phyloP scores from a whole-genome alignment of 495 filamentous ascomycete species.

The Aspergillus sparsus region DNA sequence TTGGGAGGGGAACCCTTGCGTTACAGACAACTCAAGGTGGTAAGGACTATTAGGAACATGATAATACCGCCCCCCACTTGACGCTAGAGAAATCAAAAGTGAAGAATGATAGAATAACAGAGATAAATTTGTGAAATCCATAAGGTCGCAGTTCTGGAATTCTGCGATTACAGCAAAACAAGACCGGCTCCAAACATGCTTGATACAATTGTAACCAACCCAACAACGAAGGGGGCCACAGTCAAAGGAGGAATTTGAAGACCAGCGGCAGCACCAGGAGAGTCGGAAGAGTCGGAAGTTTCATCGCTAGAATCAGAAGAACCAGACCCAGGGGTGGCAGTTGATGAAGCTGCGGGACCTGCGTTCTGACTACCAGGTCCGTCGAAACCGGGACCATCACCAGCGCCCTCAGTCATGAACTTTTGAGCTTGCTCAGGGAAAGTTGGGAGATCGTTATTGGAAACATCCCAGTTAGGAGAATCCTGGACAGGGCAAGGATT shows the following conservation, averaged over 20 bases:
- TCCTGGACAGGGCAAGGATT: conserved; percentile 69
- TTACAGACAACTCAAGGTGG: background rate
- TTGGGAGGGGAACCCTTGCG: background rate
- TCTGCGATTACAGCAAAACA: conserved; percentile 37
- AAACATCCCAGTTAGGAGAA: conserved; percentile 70
- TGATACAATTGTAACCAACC: conserved; percentile 56
- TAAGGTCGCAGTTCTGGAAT: background rate
- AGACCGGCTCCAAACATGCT: conserved; percentile 66
- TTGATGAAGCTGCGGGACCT: conserved; percentile 59
- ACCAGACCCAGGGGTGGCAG: conserved; percentile 65
- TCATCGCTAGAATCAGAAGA: conserved; percentile 24
- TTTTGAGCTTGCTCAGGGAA: conserved; percentile 68
- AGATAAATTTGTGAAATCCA: conserved; percentile 12
- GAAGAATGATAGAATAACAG: conserved; percentile 21
- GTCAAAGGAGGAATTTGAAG: conserved; percentile 48
- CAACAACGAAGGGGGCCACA: conserved; percentile 55
- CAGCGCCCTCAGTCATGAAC: conserved; percentile 74
- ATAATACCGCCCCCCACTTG: conserved; percentile 5
- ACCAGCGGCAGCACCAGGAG: conserved; percentile 46
- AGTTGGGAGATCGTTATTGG: conserved; percentile 64
- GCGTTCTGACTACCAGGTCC: conserved; percentile 74
- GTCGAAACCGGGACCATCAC: conserved; percentile 67
- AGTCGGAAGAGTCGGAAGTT: conserved; percentile 3
- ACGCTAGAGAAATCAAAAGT: conserved; percentile 24
- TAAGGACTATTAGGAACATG: conserved; percentile 3